A percentile compares a stretch with the other conserved stretches of the same genome.
These are phyloP conservation scores for Ensete glaucum DNA, from an alignment of 176 grass and related monocot species.

Conservation along the genomic window DNA sequence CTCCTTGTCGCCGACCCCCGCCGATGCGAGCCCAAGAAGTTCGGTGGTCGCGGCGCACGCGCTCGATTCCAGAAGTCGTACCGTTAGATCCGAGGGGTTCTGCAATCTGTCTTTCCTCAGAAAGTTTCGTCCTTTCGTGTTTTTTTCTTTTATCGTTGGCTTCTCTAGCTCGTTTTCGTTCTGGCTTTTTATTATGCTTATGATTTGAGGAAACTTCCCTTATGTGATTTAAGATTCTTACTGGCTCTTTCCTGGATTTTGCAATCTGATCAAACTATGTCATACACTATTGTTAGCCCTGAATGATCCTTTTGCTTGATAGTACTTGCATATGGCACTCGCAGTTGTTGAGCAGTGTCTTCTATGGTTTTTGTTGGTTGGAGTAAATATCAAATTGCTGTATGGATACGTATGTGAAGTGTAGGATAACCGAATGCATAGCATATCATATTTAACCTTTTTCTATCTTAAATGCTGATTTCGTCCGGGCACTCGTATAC, in stretches of 20 bases:
- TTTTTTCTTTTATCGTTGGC: neutral
- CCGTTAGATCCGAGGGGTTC: neutral
- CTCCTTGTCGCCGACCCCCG: slow-evolving; percentile 6
- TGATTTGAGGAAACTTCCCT: neutral
- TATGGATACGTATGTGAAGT: no score
- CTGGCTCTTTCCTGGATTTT: neutral
- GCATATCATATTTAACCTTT: no score
- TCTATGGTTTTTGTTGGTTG: no score
- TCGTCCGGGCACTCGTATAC: no score
- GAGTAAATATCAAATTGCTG: no score
- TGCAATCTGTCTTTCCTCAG: neutral
- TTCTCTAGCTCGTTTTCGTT: neutral
- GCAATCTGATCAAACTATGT: neutral
- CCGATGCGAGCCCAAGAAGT: slow-evolving; percentile 12
- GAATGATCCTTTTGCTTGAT: neutral
- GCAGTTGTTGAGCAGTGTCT: no score
- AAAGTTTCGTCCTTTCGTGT: neutral
- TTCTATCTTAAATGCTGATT: no score
- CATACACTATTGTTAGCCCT: no score
- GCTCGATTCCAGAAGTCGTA: slow-evolving; percentile 11
- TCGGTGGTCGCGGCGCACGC: slow-evolving; percentile 2
- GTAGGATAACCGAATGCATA: no score
- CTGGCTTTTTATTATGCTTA: neutral
- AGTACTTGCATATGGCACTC: no score
- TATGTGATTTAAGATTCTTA: neutral